Conservation (phyloP, 257 asterid genomes). For the Prunella vulgaris region DNA sequence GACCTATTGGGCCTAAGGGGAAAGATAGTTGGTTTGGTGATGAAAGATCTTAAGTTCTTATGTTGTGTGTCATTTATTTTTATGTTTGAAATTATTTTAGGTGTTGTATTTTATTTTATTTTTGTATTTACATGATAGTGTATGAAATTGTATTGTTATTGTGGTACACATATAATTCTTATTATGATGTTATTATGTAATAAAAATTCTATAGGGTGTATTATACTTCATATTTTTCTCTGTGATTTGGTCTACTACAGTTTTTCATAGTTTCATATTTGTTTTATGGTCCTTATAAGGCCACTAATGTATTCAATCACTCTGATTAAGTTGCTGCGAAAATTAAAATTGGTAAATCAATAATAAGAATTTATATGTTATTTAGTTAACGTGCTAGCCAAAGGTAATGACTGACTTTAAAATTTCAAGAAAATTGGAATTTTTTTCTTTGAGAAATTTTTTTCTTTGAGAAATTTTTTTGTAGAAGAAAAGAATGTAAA, state of each 20-base stretch:
- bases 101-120: neutral
- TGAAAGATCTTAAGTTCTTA: constrained; percentile 39
- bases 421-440: no score
- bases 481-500: neutral
- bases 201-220: neutral
- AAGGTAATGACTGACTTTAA: neutral
- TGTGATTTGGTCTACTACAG: neutral
- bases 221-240: neutral
- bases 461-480: neutral
- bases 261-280: neutral
- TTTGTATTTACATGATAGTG: neutral
- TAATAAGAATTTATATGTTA: neutral
- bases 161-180: neutral
- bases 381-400: neutral
- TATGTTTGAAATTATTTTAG: neutral
- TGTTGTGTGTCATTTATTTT: no score
- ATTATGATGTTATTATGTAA: neutral
- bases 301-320: neutral
- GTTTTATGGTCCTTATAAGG: neutral
- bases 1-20: constrained; percentile 81
- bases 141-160: neutral
- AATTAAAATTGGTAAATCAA: neutral
- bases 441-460: no score
- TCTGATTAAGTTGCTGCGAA: neutral
- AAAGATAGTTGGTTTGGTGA: constrained; percentile 80